phyloP scores from a whole-genome alignment of 75 land plant genomes.

The Gnetum montanum region DNA sequence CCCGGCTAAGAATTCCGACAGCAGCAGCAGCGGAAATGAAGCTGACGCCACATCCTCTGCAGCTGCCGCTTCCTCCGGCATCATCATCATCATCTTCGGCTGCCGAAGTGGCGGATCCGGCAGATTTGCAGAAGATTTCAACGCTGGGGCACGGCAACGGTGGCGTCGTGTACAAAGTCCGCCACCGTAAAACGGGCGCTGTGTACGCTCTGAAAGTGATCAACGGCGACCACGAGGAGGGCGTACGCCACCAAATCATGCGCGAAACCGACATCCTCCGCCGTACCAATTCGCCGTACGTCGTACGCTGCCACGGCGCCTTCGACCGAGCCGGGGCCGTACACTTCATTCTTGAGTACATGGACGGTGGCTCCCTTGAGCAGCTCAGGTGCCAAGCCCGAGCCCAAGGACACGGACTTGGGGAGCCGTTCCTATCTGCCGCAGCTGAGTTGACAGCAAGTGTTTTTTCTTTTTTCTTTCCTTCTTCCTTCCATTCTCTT shows the following conservation, averaged over 20 bases:
- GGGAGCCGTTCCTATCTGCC: too few relatives aligned
- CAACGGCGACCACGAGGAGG: conserved; percentile 23
- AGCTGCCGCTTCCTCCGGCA: conserved; percentile 11
- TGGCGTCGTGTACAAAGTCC: conserved; percentile 67
- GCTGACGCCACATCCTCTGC: not conserved
- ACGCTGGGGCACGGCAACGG: conserved; percentile 62
- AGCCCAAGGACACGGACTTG: too few relatives aligned
- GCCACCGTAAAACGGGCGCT: conserved; percentile 23
- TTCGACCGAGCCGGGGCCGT: conserved; percentile 31
- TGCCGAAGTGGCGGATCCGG: conserved; percentile 20
- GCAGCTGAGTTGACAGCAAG: too few relatives aligned
- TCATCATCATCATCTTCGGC: not conserved
- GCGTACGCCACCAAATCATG: conserved; percentile 30
- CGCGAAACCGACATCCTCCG: conserved; percentile 52
- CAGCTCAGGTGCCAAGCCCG: too few relatives aligned
- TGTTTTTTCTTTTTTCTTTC: too few relatives aligned
- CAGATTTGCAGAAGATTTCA: conserved; percentile 25
- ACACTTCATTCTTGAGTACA: conserved; percentile 38
- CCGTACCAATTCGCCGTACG: conserved; percentile 26
- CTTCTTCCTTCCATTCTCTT: conserved; percentile 9
- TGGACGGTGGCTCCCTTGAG: conserved; percentile 40
- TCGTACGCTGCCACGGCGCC: conserved; percentile 49
- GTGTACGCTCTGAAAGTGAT: conserved; percentile 61
- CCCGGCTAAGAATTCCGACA: not conserved
- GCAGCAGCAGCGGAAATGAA: not conserved